Conservation (phyloP, 352 stramenopile species). For the Phytophthora ohioensis region DNA sequence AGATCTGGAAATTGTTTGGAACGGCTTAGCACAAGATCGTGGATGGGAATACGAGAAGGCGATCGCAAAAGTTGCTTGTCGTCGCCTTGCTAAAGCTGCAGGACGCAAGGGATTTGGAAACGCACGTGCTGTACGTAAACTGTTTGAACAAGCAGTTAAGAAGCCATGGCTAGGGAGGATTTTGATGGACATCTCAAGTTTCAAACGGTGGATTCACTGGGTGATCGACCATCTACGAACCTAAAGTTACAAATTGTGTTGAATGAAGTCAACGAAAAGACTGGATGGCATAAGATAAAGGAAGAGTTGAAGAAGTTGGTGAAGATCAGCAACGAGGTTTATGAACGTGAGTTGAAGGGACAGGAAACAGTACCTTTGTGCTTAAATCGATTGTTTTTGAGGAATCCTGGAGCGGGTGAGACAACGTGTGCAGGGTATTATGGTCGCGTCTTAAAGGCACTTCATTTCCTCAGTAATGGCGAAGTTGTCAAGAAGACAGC, state of each 20-base stretch:
- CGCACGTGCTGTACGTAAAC: constrained; percentile 76
- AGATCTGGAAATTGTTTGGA: constrained; percentile 86
- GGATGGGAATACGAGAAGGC: constrained; percentile 60
- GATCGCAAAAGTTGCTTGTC: constrained; percentile 68
- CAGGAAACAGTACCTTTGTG: constrained; percentile 64
- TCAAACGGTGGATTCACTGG: constrained; percentile 76
- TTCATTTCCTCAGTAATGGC: constrained; percentile 92
- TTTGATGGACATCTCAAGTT: constrained; percentile 67
- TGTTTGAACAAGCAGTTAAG: constrained; percentile 73
- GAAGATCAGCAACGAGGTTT: constrained; percentile 82
- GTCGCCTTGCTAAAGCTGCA: constrained; percentile 64
- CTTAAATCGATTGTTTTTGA: constrained; percentile 92
- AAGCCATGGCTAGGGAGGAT: constrained; percentile 75
- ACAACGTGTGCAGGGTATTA: constrained; percentile 93
- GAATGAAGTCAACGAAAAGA: constrained; percentile 75
- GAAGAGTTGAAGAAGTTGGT: constrained; percentile 79
- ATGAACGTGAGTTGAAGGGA: constrained; percentile 82
- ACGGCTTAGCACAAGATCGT: constrained; percentile 50
- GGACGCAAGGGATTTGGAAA: constrained; percentile 91
- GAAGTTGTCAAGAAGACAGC: constrained; percentile 91
- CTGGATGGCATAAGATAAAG: constrained; percentile 85
- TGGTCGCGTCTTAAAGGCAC: constrained; percentile 84
- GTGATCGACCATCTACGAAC: constrained; percentile 80
- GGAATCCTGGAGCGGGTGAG: constrained; percentile 93
- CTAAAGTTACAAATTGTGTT: constrained; percentile 60